Evolutionary conservation across 345 rosid genomes (phyloP).

Genomic region (Lumnitzera racemosa): DNA sequence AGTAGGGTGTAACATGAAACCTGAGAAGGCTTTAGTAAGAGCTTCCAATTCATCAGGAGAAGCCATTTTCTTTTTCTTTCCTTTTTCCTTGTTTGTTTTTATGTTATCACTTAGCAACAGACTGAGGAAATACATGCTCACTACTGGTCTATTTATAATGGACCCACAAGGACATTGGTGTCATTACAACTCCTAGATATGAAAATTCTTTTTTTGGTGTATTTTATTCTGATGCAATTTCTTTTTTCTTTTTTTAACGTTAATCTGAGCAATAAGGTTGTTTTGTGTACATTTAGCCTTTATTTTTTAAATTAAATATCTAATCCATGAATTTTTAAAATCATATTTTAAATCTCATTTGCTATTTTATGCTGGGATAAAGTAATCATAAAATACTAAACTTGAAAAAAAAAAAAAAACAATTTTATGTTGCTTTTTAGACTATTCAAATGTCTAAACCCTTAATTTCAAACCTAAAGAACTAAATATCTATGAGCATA

Average conservation of each 20-base stretch:
- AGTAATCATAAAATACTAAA: too few relatives aligned
- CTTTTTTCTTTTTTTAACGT: not conserved
- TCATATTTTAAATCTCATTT: too few relatives aligned
- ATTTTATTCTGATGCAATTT: not conserved
- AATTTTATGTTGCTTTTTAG: too few relatives aligned
- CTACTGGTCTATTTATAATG: slow-evolving; percentile 8
- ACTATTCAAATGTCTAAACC: too few relatives aligned
- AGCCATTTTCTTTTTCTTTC: slow-evolving; percentile 33
- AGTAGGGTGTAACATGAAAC: slow-evolving; percentile 15
- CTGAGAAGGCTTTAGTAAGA: slow-evolving; percentile 62
- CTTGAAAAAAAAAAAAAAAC: too few relatives aligned
- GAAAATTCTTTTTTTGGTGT: too few relatives aligned
- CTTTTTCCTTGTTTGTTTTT: not conserved
- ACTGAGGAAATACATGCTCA: not conserved
- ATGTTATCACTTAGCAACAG: not conserved
- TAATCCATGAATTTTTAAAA: too few relatives aligned
- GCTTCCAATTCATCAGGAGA: slow-evolving; percentile 34
- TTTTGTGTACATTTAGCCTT: not conserved
- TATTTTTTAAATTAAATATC: too few relatives aligned
- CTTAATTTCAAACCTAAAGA: too few relatives aligned
- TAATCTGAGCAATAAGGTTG: not conserved
- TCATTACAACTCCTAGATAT: slow-evolving; percentile 4
- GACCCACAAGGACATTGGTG: slow-evolving; percentile 30
- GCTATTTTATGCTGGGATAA: too few relatives aligned
- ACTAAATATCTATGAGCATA: too few relatives aligned